A percentile compares a stretch with the other conserved stretches of the same genome.
These are phyloP conservation scores for Sporothrix globosa DNA, from an alignment of 2,329 filamentous ascomycete species.

Conservation along the genomic window DNA sequence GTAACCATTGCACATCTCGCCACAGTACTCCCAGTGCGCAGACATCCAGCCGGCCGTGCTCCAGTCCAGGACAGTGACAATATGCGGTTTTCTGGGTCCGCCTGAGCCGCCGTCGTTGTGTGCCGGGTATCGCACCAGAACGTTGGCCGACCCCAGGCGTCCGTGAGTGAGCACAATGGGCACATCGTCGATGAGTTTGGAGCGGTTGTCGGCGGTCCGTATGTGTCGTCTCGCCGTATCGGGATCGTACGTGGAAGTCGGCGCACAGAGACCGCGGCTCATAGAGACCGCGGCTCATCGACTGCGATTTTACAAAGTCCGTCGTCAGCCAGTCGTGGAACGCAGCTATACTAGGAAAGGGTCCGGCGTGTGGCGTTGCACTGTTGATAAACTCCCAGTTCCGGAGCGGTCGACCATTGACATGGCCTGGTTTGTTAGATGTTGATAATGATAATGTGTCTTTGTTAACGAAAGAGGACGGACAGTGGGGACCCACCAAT, in stretches of 20 bases:
- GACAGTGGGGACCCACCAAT: neutral
- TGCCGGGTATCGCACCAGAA: neutral
- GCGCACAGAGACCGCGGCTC: too few relatives aligned
- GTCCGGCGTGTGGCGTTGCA: slow-evolving; percentile 35
- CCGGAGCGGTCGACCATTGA: slow-evolving; percentile 31
- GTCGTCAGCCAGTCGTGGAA: slow-evolving; percentile 40
- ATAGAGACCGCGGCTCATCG: neutral
- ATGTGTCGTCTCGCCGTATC: too few relatives aligned
- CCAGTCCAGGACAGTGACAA: slow-evolving; percentile 44
- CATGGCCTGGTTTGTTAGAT: slow-evolving; percentile 24
- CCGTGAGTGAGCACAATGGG: slow-evolving; percentile 22
- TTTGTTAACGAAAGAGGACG: too few relatives aligned
- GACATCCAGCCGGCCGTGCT: slow-evolving; percentile 45
- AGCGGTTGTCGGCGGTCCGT: neutral
- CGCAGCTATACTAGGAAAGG: slow-evolving; percentile 37
- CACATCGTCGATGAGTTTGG: neutral
- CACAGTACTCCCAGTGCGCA: slow-evolving; percentile 45
- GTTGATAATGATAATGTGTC: too few relatives aligned
- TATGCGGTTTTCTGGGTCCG: neutral
- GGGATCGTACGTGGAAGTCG: too few relatives aligned
- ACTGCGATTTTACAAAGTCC: neutral
- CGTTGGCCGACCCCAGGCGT: neutral
- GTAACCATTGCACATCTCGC: slow-evolving; percentile 23
- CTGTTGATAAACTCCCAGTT: slow-evolving; percentile 37
- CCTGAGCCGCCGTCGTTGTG: too few relatives aligned